phyloP scores from a whole-genome alignment of 192 early-diverging fungal species.

The Gryganskiella cystojenkinii region DNA sequence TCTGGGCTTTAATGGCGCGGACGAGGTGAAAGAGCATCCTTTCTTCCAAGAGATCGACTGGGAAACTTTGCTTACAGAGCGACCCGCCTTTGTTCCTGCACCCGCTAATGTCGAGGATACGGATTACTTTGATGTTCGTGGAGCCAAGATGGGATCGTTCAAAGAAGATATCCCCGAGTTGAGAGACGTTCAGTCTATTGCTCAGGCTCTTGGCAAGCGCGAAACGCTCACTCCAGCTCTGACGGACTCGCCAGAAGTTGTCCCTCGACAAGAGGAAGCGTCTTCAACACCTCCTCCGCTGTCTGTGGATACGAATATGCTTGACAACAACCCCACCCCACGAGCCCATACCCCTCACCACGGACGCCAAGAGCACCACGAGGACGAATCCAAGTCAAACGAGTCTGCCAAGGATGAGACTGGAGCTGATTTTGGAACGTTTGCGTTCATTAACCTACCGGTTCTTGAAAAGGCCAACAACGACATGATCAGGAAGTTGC shows the following conservation, averaged over 20 bases:
- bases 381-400: neutral
- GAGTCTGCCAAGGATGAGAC: slow-evolving; percentile 36
- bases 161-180: slow-evolving; percentile 50
- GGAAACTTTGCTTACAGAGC: slow-evolving; percentile 67
- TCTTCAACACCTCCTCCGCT: slow-evolving; percentile 7
- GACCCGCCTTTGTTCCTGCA: slow-evolving; percentile 87
- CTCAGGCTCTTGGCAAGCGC: slow-evolving; percentile 52
- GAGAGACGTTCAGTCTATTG: slow-evolving; percentile 48
- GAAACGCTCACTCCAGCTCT: slow-evolving; percentile 20
- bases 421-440: slow-evolving; percentile 87
- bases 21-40: slow-evolving; percentile 77
- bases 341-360: slow-evolving; percentile 30
- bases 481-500: slow-evolving; percentile 83
- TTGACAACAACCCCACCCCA: slow-evolving; percentile 47
- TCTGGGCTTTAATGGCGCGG: slow-evolving; percentile 76
- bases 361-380: slow-evolving; percentile 24
- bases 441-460: slow-evolving; percentile 92
- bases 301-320: slow-evolving; percentile 7
- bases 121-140: slow-evolving; percentile 93
- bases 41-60: slow-evolving; percentile 82
- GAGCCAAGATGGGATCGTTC: slow-evolving; percentile 68
- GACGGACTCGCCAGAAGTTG: neutral
- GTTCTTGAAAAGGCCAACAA: slow-evolving; percentile 92
- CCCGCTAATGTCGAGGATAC: slow-evolving; percentile 84
- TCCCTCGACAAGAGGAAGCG: slow-evolving; percentile 16